Percentiles rank a stretch among this genome's conserved stretches.
Evolutionary conservation across 345 rosid species (phyloP).

Genomic region (Orychophragmus violaceus): DNA sequence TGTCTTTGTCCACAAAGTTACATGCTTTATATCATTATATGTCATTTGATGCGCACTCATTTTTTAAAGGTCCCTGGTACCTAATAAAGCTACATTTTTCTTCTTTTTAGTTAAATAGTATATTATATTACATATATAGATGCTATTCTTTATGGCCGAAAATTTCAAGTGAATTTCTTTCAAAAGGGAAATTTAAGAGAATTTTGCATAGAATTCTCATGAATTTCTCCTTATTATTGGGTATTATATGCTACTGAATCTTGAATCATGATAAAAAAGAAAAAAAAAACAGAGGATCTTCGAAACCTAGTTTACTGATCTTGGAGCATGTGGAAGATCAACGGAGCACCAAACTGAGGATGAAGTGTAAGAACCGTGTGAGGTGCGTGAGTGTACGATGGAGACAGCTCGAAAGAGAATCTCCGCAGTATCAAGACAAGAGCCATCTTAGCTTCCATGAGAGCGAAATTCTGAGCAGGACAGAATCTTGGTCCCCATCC

Average conservation of each 20-base stretch:
- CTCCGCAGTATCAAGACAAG: conserved; percentile 40
- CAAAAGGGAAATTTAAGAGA: background rate
- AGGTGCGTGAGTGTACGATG: conserved; percentile 44
- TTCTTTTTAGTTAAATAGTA: background rate
- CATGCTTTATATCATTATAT: too few relatives aligned
- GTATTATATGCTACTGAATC: background rate
- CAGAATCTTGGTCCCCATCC: conserved; percentile 43
- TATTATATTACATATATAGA: background rate
- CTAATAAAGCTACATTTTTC: background rate
- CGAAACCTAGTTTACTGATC: background rate
- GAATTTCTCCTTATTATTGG: background rate
- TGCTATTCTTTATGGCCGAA: background rate
- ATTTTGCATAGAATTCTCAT: background rate
- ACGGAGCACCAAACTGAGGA: conserved; percentile 42
- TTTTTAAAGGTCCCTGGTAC: background rate
- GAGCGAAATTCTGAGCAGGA: conserved; percentile 49
- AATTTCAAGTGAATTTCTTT: background rate
- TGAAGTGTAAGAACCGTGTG: conserved; percentile 26
- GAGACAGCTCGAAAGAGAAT: conserved; percentile 45
- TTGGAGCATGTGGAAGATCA: conserved; percentile 30
- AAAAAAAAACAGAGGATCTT: background rate
- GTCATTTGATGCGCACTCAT: background rate
- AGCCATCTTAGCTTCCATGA: conserved; percentile 49
- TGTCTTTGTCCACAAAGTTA: background rate
- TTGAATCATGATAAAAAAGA: background rate